A percentile compares a stretch with the other conserved stretches of the same genome.
Conservation (phyloP, 2,329 filamentous ascomycete species). For the Tolypocladium nubicola region DNA sequence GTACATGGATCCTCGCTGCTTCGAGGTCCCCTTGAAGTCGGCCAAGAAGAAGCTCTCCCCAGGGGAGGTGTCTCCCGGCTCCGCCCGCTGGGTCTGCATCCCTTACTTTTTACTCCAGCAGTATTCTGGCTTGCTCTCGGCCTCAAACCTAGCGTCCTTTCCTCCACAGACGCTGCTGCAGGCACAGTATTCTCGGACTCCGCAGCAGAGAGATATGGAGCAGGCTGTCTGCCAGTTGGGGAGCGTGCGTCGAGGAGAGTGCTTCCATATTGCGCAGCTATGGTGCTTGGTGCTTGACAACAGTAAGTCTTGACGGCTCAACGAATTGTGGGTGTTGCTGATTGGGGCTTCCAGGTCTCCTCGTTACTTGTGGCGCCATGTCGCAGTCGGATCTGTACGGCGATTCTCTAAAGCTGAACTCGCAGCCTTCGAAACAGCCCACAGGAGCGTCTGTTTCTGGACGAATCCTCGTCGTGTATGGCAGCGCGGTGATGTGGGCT, state of each 20-base stretch:
- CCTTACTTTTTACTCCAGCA: constrained; percentile 36
- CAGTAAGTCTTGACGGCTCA: constrained; percentile 17
- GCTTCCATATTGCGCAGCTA: constrained; percentile 36
- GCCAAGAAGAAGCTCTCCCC: constrained; percentile 7
- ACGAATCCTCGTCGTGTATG: constrained; percentile 23
- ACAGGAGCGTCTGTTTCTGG: constrained; percentile 6
- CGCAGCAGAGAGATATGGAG: constrained; percentile 30
- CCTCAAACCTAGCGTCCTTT: constrained; percentile 21
- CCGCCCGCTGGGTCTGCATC: constrained; percentile 30
- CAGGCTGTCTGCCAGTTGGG: constrained; percentile 32
- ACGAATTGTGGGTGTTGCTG: not conserved
- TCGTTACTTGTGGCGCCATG: constrained; percentile 32
- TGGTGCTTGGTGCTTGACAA: constrained; percentile 36
- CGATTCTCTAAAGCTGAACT: constrained; percentile 18
- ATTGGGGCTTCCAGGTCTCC: constrained; percentile 14
- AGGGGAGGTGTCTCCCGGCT: constrained; percentile 4
- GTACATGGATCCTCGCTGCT: constrained; percentile 28
- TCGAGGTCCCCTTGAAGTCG: constrained; percentile 23
- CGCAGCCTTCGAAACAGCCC: constrained; percentile 15
- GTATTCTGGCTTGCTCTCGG: constrained; percentile 26
- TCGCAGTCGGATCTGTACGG: constrained; percentile 20
- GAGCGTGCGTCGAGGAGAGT: constrained; percentile 22
- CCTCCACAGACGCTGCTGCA: constrained; percentile 33
- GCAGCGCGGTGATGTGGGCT: constrained; percentile 25
- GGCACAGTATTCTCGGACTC: constrained; percentile 27